Evolutionary conservation across 495 filamentous ascomycete species (phyloP), one percentile per base, ranked within the genome.

Genomic region (Penicillium dipodomyicola): DNA sequence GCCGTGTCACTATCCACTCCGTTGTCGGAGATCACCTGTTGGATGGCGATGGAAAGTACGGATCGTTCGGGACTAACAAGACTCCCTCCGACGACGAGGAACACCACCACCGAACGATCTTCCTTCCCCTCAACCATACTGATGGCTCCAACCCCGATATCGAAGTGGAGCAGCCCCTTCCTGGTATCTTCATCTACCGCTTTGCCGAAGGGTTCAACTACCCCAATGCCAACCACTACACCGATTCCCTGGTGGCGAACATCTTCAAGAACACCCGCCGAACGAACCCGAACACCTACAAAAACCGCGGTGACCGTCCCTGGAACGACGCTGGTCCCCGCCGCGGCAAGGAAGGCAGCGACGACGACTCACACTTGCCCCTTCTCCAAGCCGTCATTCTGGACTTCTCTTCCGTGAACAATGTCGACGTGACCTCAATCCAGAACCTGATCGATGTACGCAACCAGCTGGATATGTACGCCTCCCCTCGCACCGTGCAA

Each of bases 131-230:
- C 59, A 87, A 89, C 58, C 91, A 92, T 67, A 75, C 79, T 19
- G 94, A 97, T 67, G 94, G 94, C 45, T 92, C 89, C 14, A 98
- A 98, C 69, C 94, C 95, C 2, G 80, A 88, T 19, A 77, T 98
- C 54, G 82, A 90, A 4, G 76, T 96, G 9, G 76, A 87, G 55
- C 84, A 82, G 58, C 94, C 94, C 7, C 92, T 92, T 65, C 92
- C 94, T 0, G 94, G 94, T 56, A 85, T 98, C 63, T 97, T 97
- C 77, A 96, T 98, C 69, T 98, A 96, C 75, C 85, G 94, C 40
- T 97, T 98, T 75, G 87, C 91, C 4, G 94, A 98, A 76, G 92
- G 92, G 35, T 96, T 95, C 79, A 92, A 94, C 76, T 98, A 97
- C 64, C 90, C 92, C 57, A 98, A 96, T 63, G 91, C 91, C 30